phyloP scores from a whole-genome alignment of 2,329 filamentous ascomycete genomes.

The Exophiala aquamarina region DNA sequence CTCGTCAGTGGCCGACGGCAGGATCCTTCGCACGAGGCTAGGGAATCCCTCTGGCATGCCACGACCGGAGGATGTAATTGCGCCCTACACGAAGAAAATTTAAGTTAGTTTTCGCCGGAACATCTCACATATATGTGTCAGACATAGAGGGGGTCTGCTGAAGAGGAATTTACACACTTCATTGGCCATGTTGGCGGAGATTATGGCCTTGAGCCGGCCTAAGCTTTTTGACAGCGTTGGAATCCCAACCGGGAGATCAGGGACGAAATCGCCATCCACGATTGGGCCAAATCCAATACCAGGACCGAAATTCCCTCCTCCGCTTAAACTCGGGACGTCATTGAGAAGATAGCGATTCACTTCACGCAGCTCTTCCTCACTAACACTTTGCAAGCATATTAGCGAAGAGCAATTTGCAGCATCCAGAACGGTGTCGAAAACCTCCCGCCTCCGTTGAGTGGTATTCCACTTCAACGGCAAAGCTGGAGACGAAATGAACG shows the following conservation, averaged over 20 bases:
- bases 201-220: constrained; percentile 3
- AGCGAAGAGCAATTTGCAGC: constrained; percentile 15
- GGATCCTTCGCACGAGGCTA: constrained; percentile 11
- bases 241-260: constrained; percentile 4
- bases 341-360: constrained; percentile 12
- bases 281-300: constrained; percentile 14
- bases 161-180: background rate
- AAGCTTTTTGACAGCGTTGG: constrained; percentile 1
- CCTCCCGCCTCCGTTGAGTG: background rate
- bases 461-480: constrained; percentile 10
- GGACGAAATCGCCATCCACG: constrained; percentile 15
- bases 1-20: constrained; percentile 8
- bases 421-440: constrained; percentile 13
- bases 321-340: constrained; percentile 3
- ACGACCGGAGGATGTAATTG: background rate
- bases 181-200: constrained; percentile 11
- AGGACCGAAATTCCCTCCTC: constrained; percentile 8
- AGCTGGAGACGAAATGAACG: constrained; percentile 17
- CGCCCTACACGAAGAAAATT: background rate
- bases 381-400: constrained; percentile 6
- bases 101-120: background rate
- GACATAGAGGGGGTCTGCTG: too few species aligned
- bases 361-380: background rate
- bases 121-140: background rate
- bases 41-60: constrained; percentile 17